Evolutionary conservation across 2,329 filamentous ascomycete species (phyloP).

Genomic region (Colletotrichum destructivum): DNA sequence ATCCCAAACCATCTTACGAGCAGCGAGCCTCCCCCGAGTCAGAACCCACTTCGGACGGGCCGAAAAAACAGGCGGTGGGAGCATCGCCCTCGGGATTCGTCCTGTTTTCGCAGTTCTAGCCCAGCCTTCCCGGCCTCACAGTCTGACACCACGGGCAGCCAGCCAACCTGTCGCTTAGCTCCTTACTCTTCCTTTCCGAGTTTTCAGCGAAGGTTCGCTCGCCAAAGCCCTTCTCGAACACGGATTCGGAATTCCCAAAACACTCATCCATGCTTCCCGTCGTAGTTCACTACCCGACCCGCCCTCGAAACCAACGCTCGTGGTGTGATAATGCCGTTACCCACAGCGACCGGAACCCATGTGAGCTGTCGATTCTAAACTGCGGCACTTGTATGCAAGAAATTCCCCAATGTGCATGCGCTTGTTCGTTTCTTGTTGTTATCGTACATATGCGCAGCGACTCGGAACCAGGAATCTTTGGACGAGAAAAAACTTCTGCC

Average conservation of each 20-base stretch:
- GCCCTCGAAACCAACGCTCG: constrained; percentile 24
- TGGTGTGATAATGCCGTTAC: constrained; percentile 30
- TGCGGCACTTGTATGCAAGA: constrained; percentile 19
- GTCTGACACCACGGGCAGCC: background rate
- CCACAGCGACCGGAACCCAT: background rate
- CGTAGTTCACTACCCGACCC: constrained; percentile 13
- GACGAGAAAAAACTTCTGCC: background rate
- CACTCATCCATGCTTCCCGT: constrained; percentile 21
- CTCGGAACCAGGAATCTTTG: background rate
- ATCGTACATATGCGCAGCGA: constrained; percentile 8
- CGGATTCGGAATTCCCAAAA: too few relatives aligned
- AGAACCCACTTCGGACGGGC: constrained; percentile 29
- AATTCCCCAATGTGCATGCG: constrained; percentile 17
- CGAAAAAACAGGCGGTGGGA: constrained; percentile 25
- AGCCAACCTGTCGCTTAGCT: background rate
- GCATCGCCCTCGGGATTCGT: constrained; percentile 36
- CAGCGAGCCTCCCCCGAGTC: constrained; percentile 33
- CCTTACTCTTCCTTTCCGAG: constrained; percentile 28
- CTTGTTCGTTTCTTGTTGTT: constrained; percentile 8
- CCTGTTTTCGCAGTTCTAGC: constrained; percentile 10
- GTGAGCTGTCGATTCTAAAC: background rate
- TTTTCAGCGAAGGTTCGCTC: constrained; percentile 24
- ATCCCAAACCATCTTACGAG: constrained; percentile 32
- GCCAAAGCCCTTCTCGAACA: background rate
- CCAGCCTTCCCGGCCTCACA: constrained; percentile 2